Evolutionary conservation across 2,329 filamentous ascomycete species (phyloP).

Genomic region (Botrytis fabae): DNA sequence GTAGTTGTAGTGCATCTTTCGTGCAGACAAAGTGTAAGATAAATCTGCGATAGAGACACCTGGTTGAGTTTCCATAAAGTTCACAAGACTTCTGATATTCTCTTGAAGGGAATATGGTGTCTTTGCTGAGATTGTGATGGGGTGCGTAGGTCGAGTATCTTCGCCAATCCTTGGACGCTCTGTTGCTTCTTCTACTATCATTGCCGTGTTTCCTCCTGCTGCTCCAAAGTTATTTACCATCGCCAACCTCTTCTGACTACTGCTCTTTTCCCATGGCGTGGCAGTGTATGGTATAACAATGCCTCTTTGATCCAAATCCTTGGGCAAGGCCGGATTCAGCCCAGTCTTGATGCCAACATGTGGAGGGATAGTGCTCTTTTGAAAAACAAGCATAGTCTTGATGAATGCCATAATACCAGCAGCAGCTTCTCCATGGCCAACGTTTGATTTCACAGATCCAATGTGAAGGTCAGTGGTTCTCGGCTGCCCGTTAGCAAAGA

Average conservation of each 20-base stretch:
- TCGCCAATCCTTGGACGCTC: slow-evolving; percentile 35
- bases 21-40: slow-evolving; percentile 41
- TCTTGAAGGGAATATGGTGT: slow-evolving; percentile 31
- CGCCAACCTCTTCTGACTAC: slow-evolving; percentile 46
- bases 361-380: slow-evolving; percentile 27
- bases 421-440: slow-evolving; percentile 33
- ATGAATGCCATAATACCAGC: slow-evolving; percentile 35
- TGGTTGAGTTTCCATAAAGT: slow-evolving; percentile 33
- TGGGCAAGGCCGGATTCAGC: slow-evolving; percentile 32
- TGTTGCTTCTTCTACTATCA: slow-evolving; percentile 37
- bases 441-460: background rate
- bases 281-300: slow-evolving; percentile 27
- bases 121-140: slow-evolving; percentile 52
- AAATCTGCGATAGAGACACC: slow-evolving; percentile 32
- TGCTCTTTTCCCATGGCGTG: slow-evolving; percentile 37
- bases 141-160: slow-evolving; percentile 48
- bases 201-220: slow-evolving; percentile 39
- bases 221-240: slow-evolving; percentile 48
- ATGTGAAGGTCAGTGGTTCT: background rate
- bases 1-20: slow-evolving; percentile 60
- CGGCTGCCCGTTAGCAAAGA: background rate
- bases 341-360: slow-evolving; percentile 29
- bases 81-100: slow-evolving; percentile 31
- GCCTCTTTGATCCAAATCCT: slow-evolving; percentile 39
- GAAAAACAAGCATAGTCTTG: slow-evolving; percentile 32